These are phyloP conservation scores for Xerocomellus intermedius DNA, from an alignment of 768 basidiomycete species.

Conservation along the genomic window DNA sequence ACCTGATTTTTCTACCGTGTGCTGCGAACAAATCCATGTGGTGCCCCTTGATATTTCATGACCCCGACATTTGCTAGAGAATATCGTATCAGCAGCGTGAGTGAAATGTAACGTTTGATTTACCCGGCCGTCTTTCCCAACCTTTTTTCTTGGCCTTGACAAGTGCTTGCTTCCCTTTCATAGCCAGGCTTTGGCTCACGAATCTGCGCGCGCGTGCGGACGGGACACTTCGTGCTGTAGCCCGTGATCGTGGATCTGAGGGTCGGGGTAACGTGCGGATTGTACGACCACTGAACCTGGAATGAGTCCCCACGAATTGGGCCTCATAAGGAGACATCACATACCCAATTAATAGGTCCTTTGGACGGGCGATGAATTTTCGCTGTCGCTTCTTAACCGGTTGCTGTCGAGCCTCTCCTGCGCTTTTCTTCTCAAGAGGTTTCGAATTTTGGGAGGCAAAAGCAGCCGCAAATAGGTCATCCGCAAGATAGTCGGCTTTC, in stretches of 20 bases:
- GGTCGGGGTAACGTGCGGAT: constrained; percentile 47
- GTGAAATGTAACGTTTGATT: constrained; percentile 13
- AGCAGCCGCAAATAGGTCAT: constrained; percentile 61
- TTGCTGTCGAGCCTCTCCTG: constrained; percentile 26
- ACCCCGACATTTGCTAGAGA: constrained; percentile 54
- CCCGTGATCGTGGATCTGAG: constrained; percentile 29
- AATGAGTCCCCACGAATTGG: constrained; percentile 1
- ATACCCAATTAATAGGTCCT: constrained; percentile 59
- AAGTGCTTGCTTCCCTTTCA: constrained; percentile 38
- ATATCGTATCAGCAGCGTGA: background rate
- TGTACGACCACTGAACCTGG: constrained; percentile 46
- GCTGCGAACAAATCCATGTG: constrained; percentile 42
- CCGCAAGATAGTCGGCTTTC: constrained; percentile 58
- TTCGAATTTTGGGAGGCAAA: constrained; percentile 39
- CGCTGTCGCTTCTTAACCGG: constrained; percentile 26
- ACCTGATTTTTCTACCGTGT: constrained; percentile 2
- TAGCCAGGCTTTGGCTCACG: constrained; percentile 47
- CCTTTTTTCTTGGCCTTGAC: constrained; percentile 39
- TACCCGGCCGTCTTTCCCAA: constrained; percentile 64
- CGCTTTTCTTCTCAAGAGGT: constrained; percentile 11
- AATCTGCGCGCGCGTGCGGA: constrained; percentile 52
- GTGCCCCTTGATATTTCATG: constrained; percentile 52
- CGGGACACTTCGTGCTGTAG: constrained; percentile 45
- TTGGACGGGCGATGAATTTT: constrained; percentile 37
- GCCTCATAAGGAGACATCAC: background rate